Base-by-base conservation (phyloP, 495 filamentous ascomycete species). In the Hapsidospora chrysogenum region DNA sequence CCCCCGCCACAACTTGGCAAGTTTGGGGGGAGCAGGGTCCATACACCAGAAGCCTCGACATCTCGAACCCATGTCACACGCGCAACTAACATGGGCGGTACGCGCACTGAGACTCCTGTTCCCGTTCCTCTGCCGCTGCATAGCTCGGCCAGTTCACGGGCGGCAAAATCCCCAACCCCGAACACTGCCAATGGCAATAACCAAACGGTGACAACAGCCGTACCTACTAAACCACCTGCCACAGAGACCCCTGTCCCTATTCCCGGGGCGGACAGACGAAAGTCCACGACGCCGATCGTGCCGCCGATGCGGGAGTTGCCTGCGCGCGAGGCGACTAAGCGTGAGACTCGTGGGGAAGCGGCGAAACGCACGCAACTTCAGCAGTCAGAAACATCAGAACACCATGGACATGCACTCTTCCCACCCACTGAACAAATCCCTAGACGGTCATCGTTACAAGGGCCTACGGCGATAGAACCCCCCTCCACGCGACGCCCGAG, bases 1-100 rank as follows among this genome's bases (percentile, higher is more conserved):
- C 66, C 60, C 31, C 56, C 53, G 39, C 64, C 61, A 20, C 50
- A 62, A 18, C 45, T 59, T 14, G 52, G 53, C 41, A n/a, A 51
- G 31, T 15, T 54, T 21, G 76, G 76, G 54, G 64, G 68, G 19
- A 69, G 56, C 36, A 76, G 73, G 43, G 71, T 58, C 5, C 70
- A 67, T 49, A 68, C 59, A 15, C 66, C 58, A 26, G 62, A 64
- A 18, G 65, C 60, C 31, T 56, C 53, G 39, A 64, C 61, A 20
- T 50, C 60, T 18, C 45, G 58, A 14, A 51, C 52, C 41, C 49
- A 11, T 34, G 41, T 15, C 26, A 30, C 15, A 41, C 48, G 1
- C 41, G 44, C 26, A n/a, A n/a, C 16, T 18, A 33, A 11, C 4
- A 13, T 18, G 17, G 19, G 31, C 6, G 23, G 23, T 6, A 26